Evolutionary conservation across 164 flowering plant species (phyloP).

Genomic region (Stephania yunnanensis): DNA sequence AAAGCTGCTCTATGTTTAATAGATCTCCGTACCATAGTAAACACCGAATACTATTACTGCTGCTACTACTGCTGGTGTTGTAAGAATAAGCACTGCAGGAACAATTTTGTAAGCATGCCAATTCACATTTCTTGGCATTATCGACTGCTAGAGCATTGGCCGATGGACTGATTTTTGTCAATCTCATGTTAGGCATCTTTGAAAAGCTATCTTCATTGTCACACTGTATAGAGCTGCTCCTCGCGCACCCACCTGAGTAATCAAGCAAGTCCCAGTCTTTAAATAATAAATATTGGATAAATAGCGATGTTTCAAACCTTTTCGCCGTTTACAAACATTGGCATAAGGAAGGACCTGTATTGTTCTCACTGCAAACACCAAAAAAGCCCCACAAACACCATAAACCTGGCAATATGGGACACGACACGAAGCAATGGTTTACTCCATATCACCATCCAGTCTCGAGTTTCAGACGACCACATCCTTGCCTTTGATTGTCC

Average conservation of each 20-base stretch:
- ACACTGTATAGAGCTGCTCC: slow-evolving; percentile 14
- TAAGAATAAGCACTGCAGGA: too few relatives aligned
- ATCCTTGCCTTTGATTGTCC: slow-evolving; percentile 14
- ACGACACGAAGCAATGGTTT: slow-evolving; percentile 15
- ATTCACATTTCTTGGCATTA: slow-evolving; percentile 21
- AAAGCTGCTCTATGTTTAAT: background rate
- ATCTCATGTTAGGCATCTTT: slow-evolving; percentile 2
- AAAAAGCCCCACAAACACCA: slow-evolving; percentile 14
- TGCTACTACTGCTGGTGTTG: slow-evolving; percentile 10
- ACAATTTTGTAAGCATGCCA: too few relatives aligned
- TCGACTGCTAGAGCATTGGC: slow-evolving; percentile 2
- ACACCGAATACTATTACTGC: slow-evolving; percentile 16
- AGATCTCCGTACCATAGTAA: slow-evolving; percentile 27
- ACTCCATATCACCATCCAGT: slow-evolving; percentile 28
- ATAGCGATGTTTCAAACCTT: slow-evolving; percentile 18
- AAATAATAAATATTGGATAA: too few relatives aligned
- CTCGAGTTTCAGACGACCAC: slow-evolving; percentile 11
- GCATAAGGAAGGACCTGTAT: too few relatives aligned
- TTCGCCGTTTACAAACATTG: slow-evolving; percentile 23
- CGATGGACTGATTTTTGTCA: slow-evolving; percentile 22
- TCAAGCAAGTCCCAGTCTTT: slow-evolving; percentile 19
- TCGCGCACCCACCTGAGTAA: slow-evolving; percentile 15
- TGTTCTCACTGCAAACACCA: too few relatives aligned
- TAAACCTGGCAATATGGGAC: slow-evolving; percentile 24
- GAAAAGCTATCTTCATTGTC: slow-evolving; percentile 10